Base-by-base conservation (phyloP, 306 rosid species). In the Dalbergia cultrata region DNA sequence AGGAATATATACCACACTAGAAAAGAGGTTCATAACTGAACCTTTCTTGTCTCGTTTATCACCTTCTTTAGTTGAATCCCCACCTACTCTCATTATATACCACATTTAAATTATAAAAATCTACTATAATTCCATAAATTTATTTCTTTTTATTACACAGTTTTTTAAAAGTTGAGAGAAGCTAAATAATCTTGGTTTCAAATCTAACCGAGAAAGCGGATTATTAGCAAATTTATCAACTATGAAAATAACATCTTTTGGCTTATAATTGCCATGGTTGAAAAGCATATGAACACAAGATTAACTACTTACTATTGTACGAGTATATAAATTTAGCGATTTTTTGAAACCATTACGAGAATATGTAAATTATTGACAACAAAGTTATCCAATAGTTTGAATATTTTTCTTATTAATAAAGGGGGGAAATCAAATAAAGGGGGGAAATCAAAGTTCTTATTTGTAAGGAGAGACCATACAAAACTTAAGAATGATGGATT, bases 51-150 rank as follows among this genome's bases (percentile, higher is more conserved):
- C 43, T 35, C 22, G 16, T 1, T 49, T 44, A 53, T 37, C 80
- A 34, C 53, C 31, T 66, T 19, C 13, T 14, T 31, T n/a, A 12
- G 16, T 18, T 44, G 39, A 58, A 26, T 18, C 62, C 31, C n/a
- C 39, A 22, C 43, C 35, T 9, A 13, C 0, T 35, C 53, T 49
- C 26, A 4, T 74, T 45, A 18, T 19, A 5, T 26, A 2, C 19
- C 65, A 72, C 13, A 61, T 34, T 47, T 70, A 45, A 33, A 37
- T 16, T 34, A n/a, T 19, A 17, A 9, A 58, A 69, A 78, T 26
- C 19, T 37, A 3, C 31, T 3, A 26, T 26, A 26, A 26, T 26
- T 26, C 31, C 31, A 26, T 26, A 26, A 26, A 26, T 26, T 26
- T 26, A 1, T 26, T 26, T 26, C 31, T 26, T 16, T 66, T 14